These are phyloP conservation scores for Epithemia pelagica DNA, from an alignment of 108 stramenopile species.

Conservation along the genomic window DNA sequence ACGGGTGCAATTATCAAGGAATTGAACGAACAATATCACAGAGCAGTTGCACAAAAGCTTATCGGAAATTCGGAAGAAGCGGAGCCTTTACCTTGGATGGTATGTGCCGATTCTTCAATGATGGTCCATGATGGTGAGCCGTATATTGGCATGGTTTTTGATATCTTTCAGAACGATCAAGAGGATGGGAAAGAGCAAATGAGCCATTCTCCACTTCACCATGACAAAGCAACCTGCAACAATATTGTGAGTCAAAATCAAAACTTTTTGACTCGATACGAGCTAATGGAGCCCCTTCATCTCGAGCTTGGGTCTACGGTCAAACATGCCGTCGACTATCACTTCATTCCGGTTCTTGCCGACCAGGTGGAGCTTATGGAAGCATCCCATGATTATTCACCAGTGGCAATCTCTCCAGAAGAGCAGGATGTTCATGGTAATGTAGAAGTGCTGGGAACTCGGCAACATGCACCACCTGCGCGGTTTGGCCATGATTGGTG, in stretches of 20 bases:
- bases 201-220: neutral
- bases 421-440: neutral
- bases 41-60: too few relatives aligned
- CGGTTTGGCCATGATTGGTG: constrained; percentile 23
- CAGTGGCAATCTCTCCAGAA: neutral
- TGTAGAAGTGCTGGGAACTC: neutral
- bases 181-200: neutral
- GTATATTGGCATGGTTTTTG: neutral
- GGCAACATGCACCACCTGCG: neutral
- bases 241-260: neutral
- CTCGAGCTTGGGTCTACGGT: constrained; percentile 28
- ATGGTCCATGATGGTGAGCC: constrained; percentile 1
- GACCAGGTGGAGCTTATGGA: neutral
- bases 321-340: constrained; percentile 35
- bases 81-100: too few relatives aligned
- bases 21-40: too few relatives aligned
- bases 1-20: too few relatives aligned
- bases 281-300: constrained; percentile 32
- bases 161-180: neutral
- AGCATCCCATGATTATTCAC: neutral
- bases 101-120: neutral
- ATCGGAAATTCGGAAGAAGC: too few relatives aligned
- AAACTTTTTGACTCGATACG: constrained; percentile 9
- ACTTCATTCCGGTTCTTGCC: constrained; percentile 31
- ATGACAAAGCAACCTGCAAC: neutral